Base-by-base conservation (phyloP, 805 yeast genomes). In the Ogataea pini region DNA sequence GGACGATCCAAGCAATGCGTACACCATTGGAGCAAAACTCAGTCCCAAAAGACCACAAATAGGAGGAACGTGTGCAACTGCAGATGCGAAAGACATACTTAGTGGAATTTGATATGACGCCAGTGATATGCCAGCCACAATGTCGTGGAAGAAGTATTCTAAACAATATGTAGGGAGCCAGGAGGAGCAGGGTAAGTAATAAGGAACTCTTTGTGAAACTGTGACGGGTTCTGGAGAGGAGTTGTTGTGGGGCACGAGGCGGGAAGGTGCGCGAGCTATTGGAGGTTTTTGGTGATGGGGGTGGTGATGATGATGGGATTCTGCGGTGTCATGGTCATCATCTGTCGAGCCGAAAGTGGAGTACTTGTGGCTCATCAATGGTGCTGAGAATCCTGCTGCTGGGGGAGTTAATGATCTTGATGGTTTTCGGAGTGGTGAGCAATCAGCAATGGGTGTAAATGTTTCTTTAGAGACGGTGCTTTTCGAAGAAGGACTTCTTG, bases 71-170 rank as follows among this genome's bases (percentile, higher is more conserved):
- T 84, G 89, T 1, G 96, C 95, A 38, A 90, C 72, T 0, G 95
- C 83, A 0, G 89, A 83, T 3, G 96, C 94, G 60, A 86, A 86
- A 2, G 86, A 79, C 77, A 84, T 75, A 52, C 90, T 85, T 46
- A 92, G 71, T 1, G 99, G 98, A 42, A 92, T 81, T 64, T 91
- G 97, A 67, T 90, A 92, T 4, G 94, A 85, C 0, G 96, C 97
- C 29, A 91, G 66, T 0, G 97, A 83, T 4, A 89, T 59, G 0
- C 99, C 98, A 2, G 97, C 96, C 14, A 85, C 67, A 7, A 87
- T 60, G 61, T 92, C 99, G 17, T 81, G 76, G 2, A 78, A 19
- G 36, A 83, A 58, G 41, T 65, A 67, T 1, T 57, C 44, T 13
- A 48, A 12, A 1, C 58, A 58, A 53, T 86, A 86, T 7, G 74